phyloP scores from a whole-genome alignment of 257 asterid species.

The Solanum peruvianum region DNA sequence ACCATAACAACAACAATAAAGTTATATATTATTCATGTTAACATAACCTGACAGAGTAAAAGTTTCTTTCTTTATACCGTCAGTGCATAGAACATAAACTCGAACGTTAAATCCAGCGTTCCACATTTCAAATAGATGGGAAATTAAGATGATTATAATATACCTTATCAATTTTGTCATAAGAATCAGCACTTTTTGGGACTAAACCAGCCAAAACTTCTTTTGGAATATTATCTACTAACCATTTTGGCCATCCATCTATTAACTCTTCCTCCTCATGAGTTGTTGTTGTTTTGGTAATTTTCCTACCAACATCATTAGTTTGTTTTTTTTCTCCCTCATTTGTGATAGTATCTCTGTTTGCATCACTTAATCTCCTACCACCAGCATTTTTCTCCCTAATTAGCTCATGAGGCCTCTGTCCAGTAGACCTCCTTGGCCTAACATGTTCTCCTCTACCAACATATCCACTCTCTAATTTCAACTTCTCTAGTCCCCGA shows the following conservation, averaged over 20 bases:
- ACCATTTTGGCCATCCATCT: conserved; percentile 89
- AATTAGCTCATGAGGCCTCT: conserved; percentile 6
- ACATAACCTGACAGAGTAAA: neutral
- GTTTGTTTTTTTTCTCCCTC: conserved; percentile 21
- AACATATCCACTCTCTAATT: conserved; percentile 36
- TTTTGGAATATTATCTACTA: conserved; percentile 51
- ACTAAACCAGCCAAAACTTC: conserved; percentile 55
- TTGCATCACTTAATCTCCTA: conserved; percentile 15
- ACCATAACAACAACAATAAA: neutral
- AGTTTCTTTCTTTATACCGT: neutral
- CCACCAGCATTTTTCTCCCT: conserved; percentile 8
- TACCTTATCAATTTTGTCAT: conserved; percentile 73
- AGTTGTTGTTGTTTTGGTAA: neutral
- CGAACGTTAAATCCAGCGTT: neutral
- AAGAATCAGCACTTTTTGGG: conserved; percentile 76
- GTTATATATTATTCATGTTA: neutral
- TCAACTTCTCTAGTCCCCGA: conserved; percentile 30
- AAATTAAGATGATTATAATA: neutral
- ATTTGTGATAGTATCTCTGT: neutral
- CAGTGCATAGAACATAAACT: neutral
- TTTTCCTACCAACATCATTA: conserved; percentile 1
- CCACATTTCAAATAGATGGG: neutral
- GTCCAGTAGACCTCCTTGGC: conserved; percentile 36
- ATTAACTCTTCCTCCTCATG: conserved; percentile 37
- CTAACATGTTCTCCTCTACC: conserved; percentile 17